Percentiles rank a stretch among this genome's conserved stretches.
Conservation (phyloP, 2,329 filamentous ascomycete genomes). For the Sarocladiaceae sp. region DNA sequence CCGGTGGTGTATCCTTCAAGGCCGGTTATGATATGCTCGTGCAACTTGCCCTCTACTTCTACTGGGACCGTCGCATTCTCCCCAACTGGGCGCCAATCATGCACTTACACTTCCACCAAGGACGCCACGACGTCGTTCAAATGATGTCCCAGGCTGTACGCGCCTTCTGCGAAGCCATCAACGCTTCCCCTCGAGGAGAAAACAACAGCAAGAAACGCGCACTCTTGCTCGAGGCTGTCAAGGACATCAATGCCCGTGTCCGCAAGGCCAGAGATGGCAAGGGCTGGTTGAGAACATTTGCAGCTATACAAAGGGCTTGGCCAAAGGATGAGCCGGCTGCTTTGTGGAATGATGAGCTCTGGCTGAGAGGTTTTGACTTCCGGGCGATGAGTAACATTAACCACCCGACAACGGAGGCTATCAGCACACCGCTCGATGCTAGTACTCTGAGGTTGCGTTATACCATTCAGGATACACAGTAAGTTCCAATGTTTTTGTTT, state of each 20-base stretch:
- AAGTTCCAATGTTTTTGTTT: neutral
- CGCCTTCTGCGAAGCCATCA: constrained; percentile 10
- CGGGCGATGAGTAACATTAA: neutral
- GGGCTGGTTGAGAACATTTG: neutral
- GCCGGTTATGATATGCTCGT: neutral
- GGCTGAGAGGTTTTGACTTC: neutral
- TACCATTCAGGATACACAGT: neutral
- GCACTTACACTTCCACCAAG: constrained; percentile 9
- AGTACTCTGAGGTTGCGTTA: neutral
- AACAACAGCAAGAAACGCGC: neutral
- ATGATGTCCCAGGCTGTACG: constrained; percentile 1
- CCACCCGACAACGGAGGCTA: neutral
- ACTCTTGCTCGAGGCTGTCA: neutral
- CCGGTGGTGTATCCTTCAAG: neutral
- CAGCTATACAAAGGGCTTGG: neutral
- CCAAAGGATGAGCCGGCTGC: neutral
- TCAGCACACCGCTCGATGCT: neutral
- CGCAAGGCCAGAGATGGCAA: neutral
- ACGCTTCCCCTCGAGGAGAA: neutral
- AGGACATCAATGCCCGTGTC: neutral
- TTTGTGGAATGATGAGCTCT: neutral
- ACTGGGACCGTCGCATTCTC: constrained; percentile 7
- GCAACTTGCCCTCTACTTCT: constrained; percentile 6
- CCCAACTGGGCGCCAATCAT: constrained; percentile 2
- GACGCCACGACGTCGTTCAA: constrained; percentile 11